Percentiles rank a stretch among this genome's conserved stretches.
These are phyloP conservation scores for Suhomyces bolitotheri DNA, from an alignment of 1,139 yeast species.

Conservation along the genomic window DNA sequence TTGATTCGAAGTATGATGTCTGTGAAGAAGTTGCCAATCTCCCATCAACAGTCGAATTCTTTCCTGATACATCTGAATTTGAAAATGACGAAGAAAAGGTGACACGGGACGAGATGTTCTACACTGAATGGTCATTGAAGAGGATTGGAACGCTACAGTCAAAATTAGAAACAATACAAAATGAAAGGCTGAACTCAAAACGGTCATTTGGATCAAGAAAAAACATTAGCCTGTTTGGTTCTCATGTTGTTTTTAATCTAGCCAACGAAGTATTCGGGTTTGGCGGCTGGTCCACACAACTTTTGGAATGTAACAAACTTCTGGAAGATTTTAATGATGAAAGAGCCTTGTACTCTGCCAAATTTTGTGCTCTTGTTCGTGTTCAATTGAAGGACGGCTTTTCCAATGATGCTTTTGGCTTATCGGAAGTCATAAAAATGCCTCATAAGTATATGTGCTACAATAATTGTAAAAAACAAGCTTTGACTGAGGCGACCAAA, in stretches of 20 bases:
- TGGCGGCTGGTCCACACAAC: slow-evolving; percentile 63
- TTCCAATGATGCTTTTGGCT: slow-evolving; percentile 37
- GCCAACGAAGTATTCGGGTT: slow-evolving; percentile 70
- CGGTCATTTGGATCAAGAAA: slow-evolving; percentile 9
- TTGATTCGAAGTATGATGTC: slow-evolving; percentile 13
- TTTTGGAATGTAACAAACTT: slow-evolving; percentile 35
- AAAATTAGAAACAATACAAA: slow-evolving; percentile 31
- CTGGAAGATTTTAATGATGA: slow-evolving; percentile 20
- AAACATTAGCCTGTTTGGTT: slow-evolving; percentile 14
- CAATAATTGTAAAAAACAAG: slow-evolving; percentile 52
- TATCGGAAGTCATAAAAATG: slow-evolving; percentile 38
- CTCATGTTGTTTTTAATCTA: slow-evolving; percentile 40
- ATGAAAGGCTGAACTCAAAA: slow-evolving; percentile 16
- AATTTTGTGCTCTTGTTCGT: slow-evolving; percentile 31
- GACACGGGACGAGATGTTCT: too few relatives aligned
- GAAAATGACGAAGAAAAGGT: slow-evolving; percentile 13
- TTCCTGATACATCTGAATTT: slow-evolving; percentile 26
- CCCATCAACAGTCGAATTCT: slow-evolving; percentile 24
- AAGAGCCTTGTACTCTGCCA: slow-evolving; percentile 22
- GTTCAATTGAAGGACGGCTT: slow-evolving; percentile 54
- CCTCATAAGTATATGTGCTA: slow-evolving; percentile 39
- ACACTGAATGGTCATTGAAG: slow-evolving; percentile 32
- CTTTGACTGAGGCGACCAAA: slow-evolving; percentile 51
- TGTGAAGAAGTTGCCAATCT: slow-evolving; percentile 9
- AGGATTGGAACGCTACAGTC: slow-evolving; percentile 41